These are phyloP conservation scores for Candida vaughaniae DNA, from an alignment of 805 yeast genomes.

Conservation along the genomic window DNA sequence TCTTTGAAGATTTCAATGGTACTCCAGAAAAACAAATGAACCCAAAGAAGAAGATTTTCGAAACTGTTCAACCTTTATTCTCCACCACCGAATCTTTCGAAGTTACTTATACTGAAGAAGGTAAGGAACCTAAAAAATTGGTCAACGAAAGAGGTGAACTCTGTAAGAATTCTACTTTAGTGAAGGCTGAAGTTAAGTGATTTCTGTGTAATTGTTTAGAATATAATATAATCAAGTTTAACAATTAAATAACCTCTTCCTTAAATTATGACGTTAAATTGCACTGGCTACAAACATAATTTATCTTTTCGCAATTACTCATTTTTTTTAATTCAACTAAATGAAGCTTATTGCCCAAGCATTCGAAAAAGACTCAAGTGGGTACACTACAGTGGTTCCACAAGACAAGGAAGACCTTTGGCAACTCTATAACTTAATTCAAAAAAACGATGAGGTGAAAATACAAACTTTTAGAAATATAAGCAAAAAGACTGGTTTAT, in stretches of 20 bases:
- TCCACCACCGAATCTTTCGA: constrained; percentile 73
- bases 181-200: constrained; percentile 63
- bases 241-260: not conserved
- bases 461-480: constrained; percentile 69
- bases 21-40: constrained; percentile 89
- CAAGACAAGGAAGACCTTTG: constrained; percentile 92
- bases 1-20: constrained; percentile 88
- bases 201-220: not conserved
- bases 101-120: constrained; percentile 79
- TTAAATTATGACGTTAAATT: too few species aligned
- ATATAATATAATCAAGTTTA: not conserved
- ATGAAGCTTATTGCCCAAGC: constrained; percentile 55
- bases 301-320: too few species aligned
- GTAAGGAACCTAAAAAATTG: constrained; percentile 69
- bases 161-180: constrained; percentile 71
- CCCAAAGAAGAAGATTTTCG: constrained; percentile 99
- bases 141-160: constrained; percentile 77
- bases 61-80: constrained; percentile 88
- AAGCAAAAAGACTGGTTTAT: constrained; percentile 31
- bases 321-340: too few species aligned
- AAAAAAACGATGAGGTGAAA: constrained; percentile 71
- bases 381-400: constrained; percentile 54
- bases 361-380: constrained; percentile 18
- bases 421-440: constrained; percentile 78
- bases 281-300: too few species aligned